phyloP scores from a whole-genome alignment of 2,329 filamentous ascomycete species.

The Fusarium liriodendri region DNA sequence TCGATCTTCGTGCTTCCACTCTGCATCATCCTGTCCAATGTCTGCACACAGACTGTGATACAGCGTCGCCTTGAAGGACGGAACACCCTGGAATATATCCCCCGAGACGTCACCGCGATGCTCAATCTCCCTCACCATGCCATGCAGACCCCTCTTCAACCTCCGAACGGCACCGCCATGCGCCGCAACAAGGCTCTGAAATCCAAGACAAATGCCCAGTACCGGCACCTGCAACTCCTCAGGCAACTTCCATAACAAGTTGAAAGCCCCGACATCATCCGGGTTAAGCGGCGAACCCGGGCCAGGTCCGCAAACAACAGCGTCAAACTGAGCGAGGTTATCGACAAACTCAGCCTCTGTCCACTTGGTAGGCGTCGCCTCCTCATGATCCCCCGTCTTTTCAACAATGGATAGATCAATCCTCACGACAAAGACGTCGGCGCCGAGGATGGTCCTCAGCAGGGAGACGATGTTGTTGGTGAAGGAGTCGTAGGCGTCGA shows the following conservation, averaged over 20 bases:
- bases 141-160: slow-evolving; percentile 81
- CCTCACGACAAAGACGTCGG: slow-evolving; percentile 65
- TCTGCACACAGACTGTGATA: slow-evolving; percentile 76
- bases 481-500: slow-evolving; percentile 98
- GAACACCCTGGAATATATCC: slow-evolving; percentile 75
- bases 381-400: slow-evolving; percentile 11
- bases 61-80: slow-evolving; percentile 75
- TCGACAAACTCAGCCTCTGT: slow-evolving; percentile 55
- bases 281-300: slow-evolving; percentile 81
- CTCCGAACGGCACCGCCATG: slow-evolving; percentile 75
- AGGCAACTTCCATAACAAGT: slow-evolving; percentile 76
- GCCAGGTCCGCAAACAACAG: slow-evolving; percentile 89
- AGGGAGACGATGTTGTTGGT: slow-evolving; percentile 93
- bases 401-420: slow-evolving; percentile 64
- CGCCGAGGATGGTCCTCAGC: slow-evolving; percentile 75
- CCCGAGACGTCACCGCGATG: slow-evolving; percentile 56
- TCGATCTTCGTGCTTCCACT: slow-evolving; percentile 41
- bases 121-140: slow-evolving; percentile 77
- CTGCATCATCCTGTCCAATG: slow-evolving; percentile 54
- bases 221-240: slow-evolving; percentile 75
- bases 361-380: slow-evolving; percentile 45
- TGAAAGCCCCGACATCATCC: slow-evolving; percentile 86
- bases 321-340: slow-evolving; percentile 73
- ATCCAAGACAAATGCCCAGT: slow-evolving; percentile 89
- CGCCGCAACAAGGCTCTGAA: slow-evolving; percentile 80